Evolutionary conservation across 495 filamentous ascomycete genomes (phyloP).

Genomic region (Lasiosphaeria ovina): DNA sequence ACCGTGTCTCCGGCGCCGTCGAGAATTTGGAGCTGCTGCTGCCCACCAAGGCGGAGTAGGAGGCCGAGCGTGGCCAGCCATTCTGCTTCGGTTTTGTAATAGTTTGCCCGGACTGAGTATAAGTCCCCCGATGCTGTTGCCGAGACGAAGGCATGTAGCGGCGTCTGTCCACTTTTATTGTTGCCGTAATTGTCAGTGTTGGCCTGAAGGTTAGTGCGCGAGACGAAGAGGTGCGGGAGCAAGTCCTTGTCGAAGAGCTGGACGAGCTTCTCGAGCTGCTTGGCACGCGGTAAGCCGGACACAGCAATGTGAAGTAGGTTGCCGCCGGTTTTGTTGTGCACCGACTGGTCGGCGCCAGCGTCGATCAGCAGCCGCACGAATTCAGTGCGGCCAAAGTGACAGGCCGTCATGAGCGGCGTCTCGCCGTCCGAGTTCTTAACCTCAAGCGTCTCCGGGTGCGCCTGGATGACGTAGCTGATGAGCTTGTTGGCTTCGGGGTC

Average conservation of each 20-base stretch:
- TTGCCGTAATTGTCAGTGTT: background rate
- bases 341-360: slow-evolving; percentile 62
- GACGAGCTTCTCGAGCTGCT: slow-evolving; percentile 44
- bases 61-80: slow-evolving; percentile 34
- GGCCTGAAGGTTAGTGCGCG: slow-evolving; percentile 28
- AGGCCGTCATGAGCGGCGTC: slow-evolving; percentile 63
- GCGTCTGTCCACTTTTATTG: slow-evolving; percentile 38
- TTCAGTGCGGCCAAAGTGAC: slow-evolving; percentile 46
- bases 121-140: background rate
- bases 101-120: background rate
- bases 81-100: slow-evolving; percentile 8
- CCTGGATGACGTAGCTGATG: slow-evolving; percentile 58
- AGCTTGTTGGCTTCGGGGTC: slow-evolving; percentile 45
- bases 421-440: slow-evolving; percentile 50
- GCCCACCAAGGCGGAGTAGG: slow-evolving; percentile 48
- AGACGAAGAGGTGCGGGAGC: slow-evolving; percentile 32
- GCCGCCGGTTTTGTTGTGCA: slow-evolving; percentile 48
- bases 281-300: slow-evolving; percentile 17
- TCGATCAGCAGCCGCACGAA: slow-evolving; percentile 59
- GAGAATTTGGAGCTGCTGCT: slow-evolving; percentile 49
- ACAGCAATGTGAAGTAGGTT: slow-evolving; percentile 63
- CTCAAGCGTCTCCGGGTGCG: slow-evolving; percentile 54
- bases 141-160: background rate
- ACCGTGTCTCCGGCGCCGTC: slow-evolving; percentile 67
- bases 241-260: slow-evolving; percentile 53